Evolutionary conservation across 2,329 filamentous ascomycete genomes (phyloP), one percentile per base, ranked within the genome.

Genomic region (Nannizzia gypsea): DNA sequence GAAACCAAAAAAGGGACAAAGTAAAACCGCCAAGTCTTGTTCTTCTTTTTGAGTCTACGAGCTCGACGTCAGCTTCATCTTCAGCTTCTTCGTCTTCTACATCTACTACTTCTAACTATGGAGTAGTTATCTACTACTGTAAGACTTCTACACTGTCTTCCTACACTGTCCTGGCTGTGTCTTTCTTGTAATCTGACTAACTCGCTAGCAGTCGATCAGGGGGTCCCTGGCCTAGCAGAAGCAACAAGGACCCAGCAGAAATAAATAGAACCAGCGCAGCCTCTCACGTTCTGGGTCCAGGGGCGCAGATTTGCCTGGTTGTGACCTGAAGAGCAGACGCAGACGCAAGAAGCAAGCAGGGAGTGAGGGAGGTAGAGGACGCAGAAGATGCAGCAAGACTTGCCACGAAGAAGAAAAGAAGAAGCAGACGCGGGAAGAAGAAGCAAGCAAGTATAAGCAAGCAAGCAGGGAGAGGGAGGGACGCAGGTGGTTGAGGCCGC

Each of bases 251-350:
- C n/a, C n/a, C 17, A 20, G 42, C n/a, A 20, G 44, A 36, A 20
- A 48, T 48, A 26, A 46, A 48, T 48, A 48, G 44, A 24, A 48
- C 31, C 44, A 24, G 17, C 17, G 11, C 20, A 48, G 11, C 44
- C 22, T 13, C 44, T 48, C 48, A 54, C 48, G 48, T 54, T 54
- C 48, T 20, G 48, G 28, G 48, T 54, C 48, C 48, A 34, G 48
- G n/a, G 26, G 28, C 28, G 48, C 48, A 54, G 48, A 54, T 54
- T 54, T 54, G 48, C 44, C 44, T 22, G 17, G 44, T 20, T 17
- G 13, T 50, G 44, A 15, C 13, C 31, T 5, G 38, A n/a, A 6
- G 42, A 24, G 42, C 9, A 11, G 44, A 13, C 22, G 22, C 44
- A 26, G 44, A 28, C 6, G 48, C 48, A 34, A 26, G 44, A 24